These are phyloP conservation scores for Psilocybe mexicana DNA, from an alignment of 1,284 basidiomycete genomes.

Conservation along the genomic window DNA sequence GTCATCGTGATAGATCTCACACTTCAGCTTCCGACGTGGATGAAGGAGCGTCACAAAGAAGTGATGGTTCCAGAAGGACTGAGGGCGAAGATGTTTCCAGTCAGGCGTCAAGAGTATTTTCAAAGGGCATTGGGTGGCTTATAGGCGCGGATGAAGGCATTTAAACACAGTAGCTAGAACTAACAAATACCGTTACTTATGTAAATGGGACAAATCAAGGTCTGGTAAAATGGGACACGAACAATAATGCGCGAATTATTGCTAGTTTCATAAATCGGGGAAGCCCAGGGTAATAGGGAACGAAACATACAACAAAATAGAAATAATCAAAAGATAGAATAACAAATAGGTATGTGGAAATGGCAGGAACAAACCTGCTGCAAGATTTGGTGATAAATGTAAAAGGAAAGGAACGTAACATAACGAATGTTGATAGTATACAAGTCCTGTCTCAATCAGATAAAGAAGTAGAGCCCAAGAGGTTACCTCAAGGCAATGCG, in stretches of 20 bases:
- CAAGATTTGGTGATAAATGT: slow-evolving; percentile 5
- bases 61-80: slow-evolving; percentile 41
- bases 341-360: not conserved
- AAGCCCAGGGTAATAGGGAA: too few relatives aligned
- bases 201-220: slow-evolving; percentile 1
- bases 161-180: not conserved
- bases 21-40: slow-evolving; percentile 45
- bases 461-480: slow-evolving; percentile 4
- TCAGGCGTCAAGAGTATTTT: slow-evolving; percentile 72
- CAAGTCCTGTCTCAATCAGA: slow-evolving; percentile 6
- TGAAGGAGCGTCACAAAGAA: slow-evolving; percentile 36
- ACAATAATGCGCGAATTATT: not conserved
- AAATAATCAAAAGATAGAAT: not conserved
- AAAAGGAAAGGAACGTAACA: slow-evolving; percentile 4
- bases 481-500: slow-evolving; percentile 36
- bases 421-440: slow-evolving; percentile 11
- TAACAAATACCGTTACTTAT: not conserved
- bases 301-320: not conserved
- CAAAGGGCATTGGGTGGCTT: slow-evolving; percentile 85
- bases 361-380: not conserved
- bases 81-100: slow-evolving; percentile 64
- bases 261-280: too few relatives aligned
- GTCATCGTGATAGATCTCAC: slow-evolving; percentile 49
- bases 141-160: slow-evolving; percentile 72
- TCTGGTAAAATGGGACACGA: not conserved